Base-by-base conservation (phyloP, 345 rosid genomes). In the Euclidium syriacum region DNA sequence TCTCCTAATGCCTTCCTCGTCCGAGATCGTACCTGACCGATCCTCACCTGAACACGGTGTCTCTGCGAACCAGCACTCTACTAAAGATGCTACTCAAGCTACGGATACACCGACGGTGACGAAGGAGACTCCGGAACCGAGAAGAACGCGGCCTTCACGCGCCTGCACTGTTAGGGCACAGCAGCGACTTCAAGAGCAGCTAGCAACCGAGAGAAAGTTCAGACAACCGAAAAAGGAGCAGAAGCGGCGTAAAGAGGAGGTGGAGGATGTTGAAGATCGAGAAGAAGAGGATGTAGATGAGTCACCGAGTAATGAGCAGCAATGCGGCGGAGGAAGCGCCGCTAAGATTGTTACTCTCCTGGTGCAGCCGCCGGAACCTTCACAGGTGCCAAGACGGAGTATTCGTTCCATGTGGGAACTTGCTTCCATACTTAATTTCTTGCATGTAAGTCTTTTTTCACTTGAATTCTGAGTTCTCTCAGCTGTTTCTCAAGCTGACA, bases 401-500 rank as follows among this genome's bases (percentile, higher is more conserved):
- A 85, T 92, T 57, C 86, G 98, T 46, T 88, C 85, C 20, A 92
- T 89, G 97, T 89, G 95, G 96, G 88, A 92, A 74, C 78, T 92
- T 70, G 95, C 97, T 73, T 92, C 98, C 4, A 26, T 89, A 39
- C 96, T 92, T 53, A 79, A 92, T 74, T 89, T 92, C 78, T 82
- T 92, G 81, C 95, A 89, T 79, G 98, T 92, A 68, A 81, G 90
- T 34, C 33, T 41, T 16, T 61, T 15, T 12, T 42, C 30, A 4
- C 25, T 64, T 16, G 14, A 41, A 18, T 48, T 48, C 14, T 39
- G 48, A 36, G 0, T 30, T 64, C 22, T 33, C n/a, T 56, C 38
- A 22, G 32, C 10, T 39, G 19, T 17, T 49, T 29, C 26, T 43
- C 6, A 12, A 46, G 12, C 19, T 52, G 23, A 3, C 9, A n/a